phyloP scores from a whole-genome alignment of 2,329 filamentous ascomycete species.

The Talaromyces sp. region DNA sequence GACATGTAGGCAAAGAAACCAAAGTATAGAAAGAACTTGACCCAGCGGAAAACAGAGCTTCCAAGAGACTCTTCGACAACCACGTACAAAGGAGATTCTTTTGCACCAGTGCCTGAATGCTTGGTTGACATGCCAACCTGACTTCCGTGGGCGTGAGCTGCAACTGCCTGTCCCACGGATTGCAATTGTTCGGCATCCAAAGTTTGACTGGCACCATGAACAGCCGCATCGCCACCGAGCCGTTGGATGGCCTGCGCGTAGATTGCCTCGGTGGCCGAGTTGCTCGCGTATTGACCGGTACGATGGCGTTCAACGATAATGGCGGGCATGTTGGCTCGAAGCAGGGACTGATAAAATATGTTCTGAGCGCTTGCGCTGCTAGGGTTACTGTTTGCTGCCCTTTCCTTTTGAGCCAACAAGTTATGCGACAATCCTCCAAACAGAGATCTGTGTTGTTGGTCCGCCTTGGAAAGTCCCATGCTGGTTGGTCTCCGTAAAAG shows the following conservation, averaged over 20 bases:
- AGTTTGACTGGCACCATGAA: constrained; percentile 22
- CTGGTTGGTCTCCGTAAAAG: constrained; percentile 21
- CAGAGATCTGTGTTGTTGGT: constrained; percentile 35
- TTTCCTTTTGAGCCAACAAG: constrained; percentile 78
- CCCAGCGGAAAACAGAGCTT: constrained; percentile 79
- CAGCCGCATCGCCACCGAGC: constrained; percentile 45
- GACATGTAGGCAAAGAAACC: constrained; percentile 73
- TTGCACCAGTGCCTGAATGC: constrained; percentile 60
- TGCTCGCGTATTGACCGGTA: constrained; percentile 78
- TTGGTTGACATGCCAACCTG: constrained; percentile 53
- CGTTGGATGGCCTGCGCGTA: constrained; percentile 71
- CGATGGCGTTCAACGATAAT: constrained; percentile 89
- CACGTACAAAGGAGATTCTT: constrained; percentile 86
- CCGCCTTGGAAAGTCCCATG: constrained; percentile 22
- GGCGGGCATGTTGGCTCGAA: constrained; percentile 88
- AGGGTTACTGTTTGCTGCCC: constrained; percentile 89
- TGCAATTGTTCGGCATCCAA: constrained; percentile 63
- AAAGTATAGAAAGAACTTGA: constrained; percentile 80
- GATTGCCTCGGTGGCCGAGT: constrained; percentile 68
- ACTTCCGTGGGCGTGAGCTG: constrained; percentile 64
- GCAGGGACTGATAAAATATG: constrained; percentile 85
- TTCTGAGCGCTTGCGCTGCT: constrained; percentile 83
- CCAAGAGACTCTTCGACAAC: constrained; percentile 88
- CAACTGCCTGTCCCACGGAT: constrained; percentile 76
- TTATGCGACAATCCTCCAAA: constrained; percentile 44